Base-by-base conservation (phyloP, 768 basidiomycete genomes). In the Collybiopsis luxurians region DNA sequence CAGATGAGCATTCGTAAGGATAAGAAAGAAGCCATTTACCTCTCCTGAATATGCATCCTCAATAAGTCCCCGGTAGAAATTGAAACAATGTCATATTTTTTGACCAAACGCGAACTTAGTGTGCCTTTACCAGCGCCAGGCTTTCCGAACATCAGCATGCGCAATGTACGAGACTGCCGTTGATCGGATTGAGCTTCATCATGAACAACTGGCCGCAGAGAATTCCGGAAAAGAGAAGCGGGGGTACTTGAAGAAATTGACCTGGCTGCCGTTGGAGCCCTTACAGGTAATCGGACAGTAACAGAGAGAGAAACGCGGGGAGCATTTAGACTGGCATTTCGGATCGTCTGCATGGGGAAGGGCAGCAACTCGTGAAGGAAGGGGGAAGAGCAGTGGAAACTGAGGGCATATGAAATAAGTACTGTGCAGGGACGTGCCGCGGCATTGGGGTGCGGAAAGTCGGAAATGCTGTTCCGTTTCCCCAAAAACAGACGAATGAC, bases 101-200 rank as follows among this genome's bases (percentile, higher is more conserved):
- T 80, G 56, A 90, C 83, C 27, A 96, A 80, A 42, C 87, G 80
- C 15, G 81, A 77, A 1, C 89, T 80, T 40, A 95, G 78, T 0
- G 94, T 96, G 31, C 94, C 94, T 75, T 96, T 91, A 56, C 89
- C 89, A 46, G 88, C 83, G 26, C 89, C 89, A n/a, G 86, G 89
- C 71, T 89, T 89, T 28, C 87, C 89, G 68, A 89, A 89, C 77
- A 89, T 82, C 58, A 90, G 74, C 81, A 89, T 85, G 53, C 87
- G 79, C 50, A 87, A 77, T 89, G 56, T 75, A 92, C 91, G 63
- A 95, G 91, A 54, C 87, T 89, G 66, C 92, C 95, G 77, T 95
- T 94, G 91, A 95, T 95, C 86, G 92, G 82, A 74, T 87, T 91
- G 64, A 45, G 27, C 42, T 12, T 43, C 43, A 2, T 54, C 53